Percentiles rank a stretch among this genome's conserved stretches.
Conservation (phyloP, 2,329 filamentous ascomycete genomes). For the Talaromyces albobiverticillius region DNA sequence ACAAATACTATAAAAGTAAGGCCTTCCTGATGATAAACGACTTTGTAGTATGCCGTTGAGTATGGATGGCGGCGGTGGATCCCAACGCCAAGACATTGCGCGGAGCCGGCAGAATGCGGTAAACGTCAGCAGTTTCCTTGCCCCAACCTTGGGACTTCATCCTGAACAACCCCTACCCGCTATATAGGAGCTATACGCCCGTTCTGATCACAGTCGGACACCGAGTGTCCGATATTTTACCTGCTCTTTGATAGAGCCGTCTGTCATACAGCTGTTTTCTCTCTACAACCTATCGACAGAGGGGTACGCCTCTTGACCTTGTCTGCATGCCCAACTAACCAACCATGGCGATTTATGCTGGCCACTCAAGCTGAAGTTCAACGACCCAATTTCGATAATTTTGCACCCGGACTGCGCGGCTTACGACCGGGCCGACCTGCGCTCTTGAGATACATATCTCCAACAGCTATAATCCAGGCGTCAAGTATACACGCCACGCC, state of each 20-base stretch:
- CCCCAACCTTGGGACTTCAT: neutral
- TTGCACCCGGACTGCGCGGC: neutral
- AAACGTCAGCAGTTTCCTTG: neutral
- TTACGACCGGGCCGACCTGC: neutral
- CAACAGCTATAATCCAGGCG: neutral
- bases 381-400: neutral
- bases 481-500: constrained; percentile 4
- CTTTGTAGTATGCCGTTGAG: too few species aligned
- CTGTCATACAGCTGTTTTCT: neutral
- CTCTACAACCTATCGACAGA: constrained; percentile 2
- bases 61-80: neutral
- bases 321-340: constrained; percentile 5
- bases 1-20: too few species aligned
- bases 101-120: neutral
- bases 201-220: neutral
- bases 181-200: neutral
- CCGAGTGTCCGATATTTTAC: neutral
- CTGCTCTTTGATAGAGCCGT: neutral
- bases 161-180: neutral
- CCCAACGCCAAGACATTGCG: neutral
- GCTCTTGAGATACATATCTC: neutral
- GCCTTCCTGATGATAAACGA: too few species aligned
- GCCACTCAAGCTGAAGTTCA: constrained; percentile 1
- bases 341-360: constrained; percentile 10
- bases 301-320: constrained; percentile 1